Conservation (phyloP, 2,329 filamentous ascomycete genomes). For the Penicillium digitatum region DNA sequence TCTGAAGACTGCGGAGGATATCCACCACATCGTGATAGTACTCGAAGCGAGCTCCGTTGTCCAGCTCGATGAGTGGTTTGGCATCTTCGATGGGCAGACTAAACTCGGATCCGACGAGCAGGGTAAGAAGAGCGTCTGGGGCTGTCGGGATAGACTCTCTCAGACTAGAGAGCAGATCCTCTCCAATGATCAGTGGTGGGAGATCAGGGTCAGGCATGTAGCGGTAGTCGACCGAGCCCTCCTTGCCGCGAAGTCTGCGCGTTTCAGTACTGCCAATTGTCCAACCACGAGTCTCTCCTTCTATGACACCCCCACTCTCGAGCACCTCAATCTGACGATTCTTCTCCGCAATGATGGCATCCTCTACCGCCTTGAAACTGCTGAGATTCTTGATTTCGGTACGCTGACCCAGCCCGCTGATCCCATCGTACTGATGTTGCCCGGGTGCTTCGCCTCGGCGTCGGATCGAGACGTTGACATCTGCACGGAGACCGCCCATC, state of each 20-base stretch:
- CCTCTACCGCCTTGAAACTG: constrained; percentile 91
- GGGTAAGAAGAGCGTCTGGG: constrained; percentile 66
- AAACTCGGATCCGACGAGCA: constrained; percentile 58
- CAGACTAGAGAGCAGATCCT: constrained; percentile 65
- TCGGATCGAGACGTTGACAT: constrained; percentile 89
- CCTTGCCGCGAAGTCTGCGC: constrained; percentile 77
- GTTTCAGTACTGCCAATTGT: constrained; percentile 80
- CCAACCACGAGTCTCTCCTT: constrained; percentile 91
- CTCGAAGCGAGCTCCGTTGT: constrained; percentile 73
- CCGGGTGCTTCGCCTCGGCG: constrained; percentile 50
- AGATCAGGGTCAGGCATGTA: constrained; percentile 98
- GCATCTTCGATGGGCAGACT: constrained; percentile 77
- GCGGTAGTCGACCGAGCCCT: constrained; percentile 94
- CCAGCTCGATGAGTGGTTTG: constrained; percentile 69
- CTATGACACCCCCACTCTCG: constrained; percentile 67
- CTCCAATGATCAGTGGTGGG: constrained; percentile 69
- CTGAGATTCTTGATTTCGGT: constrained; percentile 98
- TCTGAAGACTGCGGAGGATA: constrained; percentile 29
- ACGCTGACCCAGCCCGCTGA: constrained; percentile 69
- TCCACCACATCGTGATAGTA: constrained; percentile 61
- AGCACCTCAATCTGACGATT: constrained; percentile 81
- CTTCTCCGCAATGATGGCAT: constrained; percentile 86
- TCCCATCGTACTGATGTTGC: constrained; percentile 52
- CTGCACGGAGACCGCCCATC: constrained; percentile 79
- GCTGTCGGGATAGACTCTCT: constrained; percentile 61